phyloP scores from a whole-genome alignment of 225 moss, liverwort and hornwort genomes.

The Pseudisothecium myosuroides region DNA sequence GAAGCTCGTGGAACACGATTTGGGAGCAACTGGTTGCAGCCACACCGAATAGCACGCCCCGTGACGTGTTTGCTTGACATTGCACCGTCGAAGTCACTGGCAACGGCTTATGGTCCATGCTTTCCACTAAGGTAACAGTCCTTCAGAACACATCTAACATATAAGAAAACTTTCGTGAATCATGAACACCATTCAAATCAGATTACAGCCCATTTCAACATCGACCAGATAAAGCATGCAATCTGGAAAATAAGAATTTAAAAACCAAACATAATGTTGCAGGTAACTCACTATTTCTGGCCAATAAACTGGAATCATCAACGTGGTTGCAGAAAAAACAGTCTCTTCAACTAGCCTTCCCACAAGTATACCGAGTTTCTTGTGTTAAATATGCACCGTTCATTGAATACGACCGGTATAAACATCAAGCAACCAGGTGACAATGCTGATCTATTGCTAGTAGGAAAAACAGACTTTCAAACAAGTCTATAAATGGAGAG shows the following conservation, averaged over 20 bases:
- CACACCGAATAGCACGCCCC: background rate
- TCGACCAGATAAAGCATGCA: background rate
- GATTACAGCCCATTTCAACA: background rate
- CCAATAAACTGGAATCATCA: background rate
- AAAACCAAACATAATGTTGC: background rate
- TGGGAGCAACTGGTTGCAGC: conserved; percentile 19
- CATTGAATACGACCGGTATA: background rate
- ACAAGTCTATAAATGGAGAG: background rate
- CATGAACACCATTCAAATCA: background rate
- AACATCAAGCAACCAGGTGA: background rate
- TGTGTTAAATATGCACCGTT: background rate
- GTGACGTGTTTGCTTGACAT: background rate
- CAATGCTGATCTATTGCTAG: background rate
- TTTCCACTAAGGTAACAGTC: background rate
- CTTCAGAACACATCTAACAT: background rate
- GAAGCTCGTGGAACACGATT: conserved; percentile 16
- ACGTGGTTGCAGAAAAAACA: background rate
- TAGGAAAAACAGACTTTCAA: background rate
- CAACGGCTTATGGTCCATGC: background rate
- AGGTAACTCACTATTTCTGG: background rate
- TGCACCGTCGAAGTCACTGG: background rate
- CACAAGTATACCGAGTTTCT: background rate
- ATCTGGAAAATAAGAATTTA: background rate
- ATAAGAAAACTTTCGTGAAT: background rate
- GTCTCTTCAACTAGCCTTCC: background rate